Percentiles rank a stretch among this genome's conserved stretches.
Conservation (phyloP, 2,329 filamentous ascomycete species). For the Metarhizium robertsii region DNA sequence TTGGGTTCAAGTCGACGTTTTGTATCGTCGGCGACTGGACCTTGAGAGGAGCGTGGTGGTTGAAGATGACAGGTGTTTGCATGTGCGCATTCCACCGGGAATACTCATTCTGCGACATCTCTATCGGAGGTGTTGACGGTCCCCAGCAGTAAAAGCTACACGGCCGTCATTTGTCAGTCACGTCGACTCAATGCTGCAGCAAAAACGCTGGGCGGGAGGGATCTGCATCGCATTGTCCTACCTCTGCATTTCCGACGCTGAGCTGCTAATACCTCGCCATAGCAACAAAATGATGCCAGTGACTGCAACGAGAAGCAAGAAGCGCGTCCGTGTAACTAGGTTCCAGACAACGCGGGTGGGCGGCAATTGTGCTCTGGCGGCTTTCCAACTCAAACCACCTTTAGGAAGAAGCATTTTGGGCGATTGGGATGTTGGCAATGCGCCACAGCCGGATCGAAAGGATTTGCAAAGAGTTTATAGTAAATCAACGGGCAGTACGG, state of each 20-base stretch:
- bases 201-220: neutral
- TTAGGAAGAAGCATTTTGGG: slow-evolving; percentile 78
- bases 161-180: slow-evolving; percentile 10
- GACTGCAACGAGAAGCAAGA: slow-evolving; percentile 64
- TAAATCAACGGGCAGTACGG: neutral
- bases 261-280: slow-evolving; percentile 78
- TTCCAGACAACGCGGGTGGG: slow-evolving; percentile 63
- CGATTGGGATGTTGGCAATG: slow-evolving; percentile 2
- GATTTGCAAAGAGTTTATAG: neutral
- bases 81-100: slow-evolving; percentile 81
- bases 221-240: slow-evolving; percentile 32
- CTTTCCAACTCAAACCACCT: slow-evolving; percentile 87
- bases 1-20: slow-evolving; percentile 73
- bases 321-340: slow-evolving; percentile 66
- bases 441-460: slow-evolving; percentile 1
- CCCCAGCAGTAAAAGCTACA: slow-evolving; percentile 94
- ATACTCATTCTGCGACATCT: slow-evolving; percentile 88
- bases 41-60: slow-evolving; percentile 81
- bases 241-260: slow-evolving; percentile 86
- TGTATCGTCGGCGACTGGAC: slow-evolving; percentile 74
- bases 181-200: neutral
- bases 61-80: slow-evolving; percentile 90
- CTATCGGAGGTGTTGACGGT: slow-evolving; percentile 87
- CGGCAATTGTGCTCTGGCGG: slow-evolving; percentile 69
- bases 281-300: slow-evolving; percentile 65